Conservation (phyloP, 805 yeast species). For the Sugiyamaella qingdaonensis region DNA sequence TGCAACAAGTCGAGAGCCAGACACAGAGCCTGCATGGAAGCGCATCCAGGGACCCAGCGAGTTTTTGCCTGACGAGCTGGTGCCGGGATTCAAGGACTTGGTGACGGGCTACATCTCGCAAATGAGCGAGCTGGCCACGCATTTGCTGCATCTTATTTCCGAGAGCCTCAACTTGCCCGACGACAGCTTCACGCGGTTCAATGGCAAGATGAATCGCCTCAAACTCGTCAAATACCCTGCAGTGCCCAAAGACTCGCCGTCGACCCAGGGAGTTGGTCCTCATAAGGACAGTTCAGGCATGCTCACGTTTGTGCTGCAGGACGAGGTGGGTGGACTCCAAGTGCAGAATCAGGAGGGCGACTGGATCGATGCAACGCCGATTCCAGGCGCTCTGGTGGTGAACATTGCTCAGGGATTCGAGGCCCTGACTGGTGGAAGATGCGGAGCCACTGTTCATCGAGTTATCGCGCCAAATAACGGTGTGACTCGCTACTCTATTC, state of each 20-base stretch:
- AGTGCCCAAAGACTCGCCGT: constrained; percentile 19
- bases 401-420: constrained; percentile 61
- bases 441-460: constrained; percentile 56
- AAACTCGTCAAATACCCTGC: constrained; percentile 59
- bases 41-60: constrained; percentile 55
- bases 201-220: constrained; percentile 51
- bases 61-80: constrained; percentile 43
- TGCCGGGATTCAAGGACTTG: constrained; percentile 43
- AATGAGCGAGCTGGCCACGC: constrained; percentile 43
- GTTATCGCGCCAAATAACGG: constrained; percentile 43
- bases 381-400: constrained; percentile 48
- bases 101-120: constrained; percentile 42
- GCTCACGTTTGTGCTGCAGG: constrained; percentile 58
- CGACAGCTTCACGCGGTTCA: constrained; percentile 44
- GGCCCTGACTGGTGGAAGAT: constrained; percentile 54
- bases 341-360: constrained; percentile 52
- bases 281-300: constrained; percentile 61
- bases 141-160: constrained; percentile 45
- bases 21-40: constrained; percentile 33
- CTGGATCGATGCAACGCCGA: constrained; percentile 54
- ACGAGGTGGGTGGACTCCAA: constrained; percentile 48
- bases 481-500: constrained; percentile 38
- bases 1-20: constrained; percentile 40
- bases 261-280: constrained; percentile 54
- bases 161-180: constrained; percentile 51